Evolutionary conservation across 768 basidiomycete genomes (phyloP).

Genomic region (Psilocybe subaeruginosa): DNA sequence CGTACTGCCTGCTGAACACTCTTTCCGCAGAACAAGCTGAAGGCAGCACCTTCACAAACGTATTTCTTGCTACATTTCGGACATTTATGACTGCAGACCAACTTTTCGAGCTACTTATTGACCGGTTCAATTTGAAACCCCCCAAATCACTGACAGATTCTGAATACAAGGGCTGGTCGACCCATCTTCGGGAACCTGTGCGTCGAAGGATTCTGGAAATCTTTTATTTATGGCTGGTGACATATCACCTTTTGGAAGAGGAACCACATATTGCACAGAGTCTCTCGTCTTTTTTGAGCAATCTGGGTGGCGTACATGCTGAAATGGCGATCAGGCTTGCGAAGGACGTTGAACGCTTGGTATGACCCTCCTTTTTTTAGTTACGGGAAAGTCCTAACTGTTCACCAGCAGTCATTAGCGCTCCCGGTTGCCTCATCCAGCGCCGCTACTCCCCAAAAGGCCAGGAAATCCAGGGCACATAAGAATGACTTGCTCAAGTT

Average conservation of each 20-base stretch:
- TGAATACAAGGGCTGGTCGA: slow-evolving; percentile 69
- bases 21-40: slow-evolving; percentile 25
- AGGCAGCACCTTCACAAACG: slow-evolving; percentile 44
- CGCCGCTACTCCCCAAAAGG: slow-evolving; percentile 32
- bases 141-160: slow-evolving; percentile 51
- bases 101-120: slow-evolving; percentile 69
- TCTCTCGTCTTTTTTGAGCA: slow-evolving; percentile 57
- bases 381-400: not conserved
- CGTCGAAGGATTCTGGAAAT: slow-evolving; percentile 63
- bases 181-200: slow-evolving; percentile 60
- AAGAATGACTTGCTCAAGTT: slow-evolving; percentile 67
- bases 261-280: slow-evolving; percentile 62
- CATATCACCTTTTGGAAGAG: slow-evolving; percentile 63
- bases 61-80: slow-evolving; percentile 85
- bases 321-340: slow-evolving; percentile 51
- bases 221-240: slow-evolving; percentile 64
- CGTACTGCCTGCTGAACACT: slow-evolving; percentile 4
- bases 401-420: slow-evolving; percentile 42
- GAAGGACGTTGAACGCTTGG: slow-evolving; percentile 56
- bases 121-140: slow-evolving; percentile 59
- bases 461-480: slow-evolving; percentile 50
- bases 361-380: slow-evolving; percentile 29
- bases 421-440: slow-evolving; percentile 27
- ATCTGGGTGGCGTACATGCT: slow-evolving; percentile 44
- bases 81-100: slow-evolving; percentile 74